Evolutionary conservation across 2,329 filamentous ascomycete genomes (phyloP).

Genomic region (Fusarium sp.): DNA sequence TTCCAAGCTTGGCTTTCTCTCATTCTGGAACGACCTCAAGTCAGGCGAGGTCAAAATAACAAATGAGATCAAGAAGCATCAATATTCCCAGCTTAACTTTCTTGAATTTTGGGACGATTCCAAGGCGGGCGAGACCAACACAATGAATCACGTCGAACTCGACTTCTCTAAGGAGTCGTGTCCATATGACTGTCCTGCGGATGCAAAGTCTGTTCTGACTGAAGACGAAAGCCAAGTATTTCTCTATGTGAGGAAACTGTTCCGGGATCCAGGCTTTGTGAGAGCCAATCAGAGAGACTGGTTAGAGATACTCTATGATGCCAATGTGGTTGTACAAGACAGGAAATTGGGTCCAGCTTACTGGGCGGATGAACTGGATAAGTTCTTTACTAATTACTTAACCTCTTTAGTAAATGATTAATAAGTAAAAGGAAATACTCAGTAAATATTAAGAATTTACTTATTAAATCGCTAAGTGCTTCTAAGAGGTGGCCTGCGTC

Average conservation of each 20-base stretch:
- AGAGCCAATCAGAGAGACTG: background rate
- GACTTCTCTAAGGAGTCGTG: background rate
- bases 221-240: background rate
- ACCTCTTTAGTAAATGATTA: background rate
- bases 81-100: accelerated
- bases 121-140: accelerated
- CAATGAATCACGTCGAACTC: accelerated
- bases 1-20: background rate
- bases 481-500: too few species aligned
- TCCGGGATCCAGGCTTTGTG: background rate
- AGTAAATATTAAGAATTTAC: too few species aligned
- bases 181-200: accelerated
- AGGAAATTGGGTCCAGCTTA: background rate
- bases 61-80: background rate
- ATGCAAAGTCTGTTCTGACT: background rate
- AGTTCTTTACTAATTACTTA: accelerated
- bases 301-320: background rate
- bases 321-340: background rate
- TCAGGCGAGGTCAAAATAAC: background rate
- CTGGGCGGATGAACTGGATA: background rate
- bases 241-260: background rate
- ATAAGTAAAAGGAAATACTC: too few species aligned
- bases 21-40: background rate
- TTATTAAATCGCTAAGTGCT: too few species aligned
- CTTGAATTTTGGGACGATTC: accelerated